Conservation (phyloP, 495 filamentous ascomycete genomes). For the Chlorociboria aeruginascens region DNA sequence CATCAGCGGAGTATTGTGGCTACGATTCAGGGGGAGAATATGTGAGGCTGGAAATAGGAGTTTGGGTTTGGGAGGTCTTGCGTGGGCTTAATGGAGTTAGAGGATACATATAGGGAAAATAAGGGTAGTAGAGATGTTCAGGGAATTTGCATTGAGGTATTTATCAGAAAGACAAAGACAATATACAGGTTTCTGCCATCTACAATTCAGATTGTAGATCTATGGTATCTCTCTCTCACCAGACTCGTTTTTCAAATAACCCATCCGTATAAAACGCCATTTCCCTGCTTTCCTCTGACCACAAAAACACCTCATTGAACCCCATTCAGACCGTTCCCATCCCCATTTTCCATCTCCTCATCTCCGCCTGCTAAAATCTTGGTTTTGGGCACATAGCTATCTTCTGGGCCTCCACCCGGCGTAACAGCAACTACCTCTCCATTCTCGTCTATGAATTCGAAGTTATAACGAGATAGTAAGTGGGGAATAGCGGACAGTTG, state of each 20-base stretch:
- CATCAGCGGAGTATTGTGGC: constrained; percentile 77
- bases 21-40: constrained; percentile 87
- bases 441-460: constrained; percentile 95
- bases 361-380: constrained; percentile 64
- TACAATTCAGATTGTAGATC: too few species aligned
- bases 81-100: background rate
- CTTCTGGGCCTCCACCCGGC: constrained; percentile 50
- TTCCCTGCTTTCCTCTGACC: too few species aligned
- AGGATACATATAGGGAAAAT: background rate
- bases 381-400: constrained; percentile 41
- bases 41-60: background rate
- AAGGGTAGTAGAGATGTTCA: background rate
- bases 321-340: constrained; percentile 19
- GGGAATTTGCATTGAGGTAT: background rate
- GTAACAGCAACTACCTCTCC: constrained; percentile 81
- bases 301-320: constrained; percentile 15
- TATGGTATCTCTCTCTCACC: too few species aligned
- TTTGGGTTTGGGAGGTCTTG: background rate
- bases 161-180: too few species aligned
- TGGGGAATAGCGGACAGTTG: constrained; percentile 95
- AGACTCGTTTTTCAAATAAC: too few species aligned
- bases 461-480: constrained; percentile 85
- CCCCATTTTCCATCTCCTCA: constrained; percentile 21
- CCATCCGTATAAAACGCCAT: too few species aligned
- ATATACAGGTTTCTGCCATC: too few species aligned